These are phyloP conservation scores for Jacaranda copaia DNA, from an alignment of 257 asterid species.

Conservation along the genomic window DNA sequence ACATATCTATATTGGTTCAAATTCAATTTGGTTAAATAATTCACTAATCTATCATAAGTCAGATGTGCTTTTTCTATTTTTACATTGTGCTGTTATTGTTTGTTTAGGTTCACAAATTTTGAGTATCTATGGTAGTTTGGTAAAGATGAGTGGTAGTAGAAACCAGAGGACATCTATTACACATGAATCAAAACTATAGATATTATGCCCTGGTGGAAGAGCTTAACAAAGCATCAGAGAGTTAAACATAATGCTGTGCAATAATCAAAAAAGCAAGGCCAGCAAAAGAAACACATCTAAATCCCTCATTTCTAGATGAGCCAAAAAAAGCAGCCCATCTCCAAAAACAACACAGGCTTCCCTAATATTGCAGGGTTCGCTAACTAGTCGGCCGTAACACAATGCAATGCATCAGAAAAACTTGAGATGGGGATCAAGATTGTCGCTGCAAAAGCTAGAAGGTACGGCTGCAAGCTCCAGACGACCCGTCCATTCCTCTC, in stretches of 20 bases:
- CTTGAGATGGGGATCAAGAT: slow-evolving; percentile 53
- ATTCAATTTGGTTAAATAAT: too few species aligned
- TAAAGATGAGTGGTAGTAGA: neutral
- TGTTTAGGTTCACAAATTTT: too few species aligned
- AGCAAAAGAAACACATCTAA: slow-evolving; percentile 27
- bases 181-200: neutral
- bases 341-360: slow-evolving; percentile 50
- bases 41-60: too few species aligned
- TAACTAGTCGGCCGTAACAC: neutral
- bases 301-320: slow-evolving; percentile 27
- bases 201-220: neutral
- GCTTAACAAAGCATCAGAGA: neutral
- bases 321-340: slow-evolving; percentile 42
- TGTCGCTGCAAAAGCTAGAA: slow-evolving; percentile 77
- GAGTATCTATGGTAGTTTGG: too few species aligned
- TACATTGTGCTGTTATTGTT: too few species aligned
- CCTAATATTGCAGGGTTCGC: slow-evolving; percentile 5
- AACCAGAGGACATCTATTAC: neutral
- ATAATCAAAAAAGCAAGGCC: slow-evolving; percentile 19
- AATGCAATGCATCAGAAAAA: slow-evolving; percentile 41
- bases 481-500: slow-evolving; percentile 90
- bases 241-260: neutral
- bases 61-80: too few species aligned
- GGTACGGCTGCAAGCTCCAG: slow-evolving; percentile 78
- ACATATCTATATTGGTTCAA: too few species aligned